Evolutionary conservation across 2,329 filamentous ascomycete genomes (phyloP).

Genomic region (Diatrype stigma): DNA sequence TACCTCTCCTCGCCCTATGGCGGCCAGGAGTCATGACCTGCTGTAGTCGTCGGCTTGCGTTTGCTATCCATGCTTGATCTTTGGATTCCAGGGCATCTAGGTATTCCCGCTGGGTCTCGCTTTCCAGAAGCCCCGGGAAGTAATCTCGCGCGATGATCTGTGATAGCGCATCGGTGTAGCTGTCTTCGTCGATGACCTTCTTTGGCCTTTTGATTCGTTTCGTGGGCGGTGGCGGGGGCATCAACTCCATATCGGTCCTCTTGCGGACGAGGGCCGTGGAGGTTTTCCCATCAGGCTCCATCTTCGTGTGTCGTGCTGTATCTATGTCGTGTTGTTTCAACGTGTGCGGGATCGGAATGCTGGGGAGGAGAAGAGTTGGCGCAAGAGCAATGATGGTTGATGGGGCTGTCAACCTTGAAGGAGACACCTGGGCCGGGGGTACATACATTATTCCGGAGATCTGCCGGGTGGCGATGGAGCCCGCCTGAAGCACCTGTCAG

Average conservation of each 20-base stretch:
- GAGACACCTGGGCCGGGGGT: no score
- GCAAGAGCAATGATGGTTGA: no score
- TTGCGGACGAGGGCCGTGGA: conserved; percentile 65
- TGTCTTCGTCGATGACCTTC: conserved; percentile 86
- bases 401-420: no score
- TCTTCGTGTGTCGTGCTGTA: conserved; percentile 18
- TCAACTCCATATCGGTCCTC: conserved; percentile 63
- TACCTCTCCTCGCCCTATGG: conserved; percentile 27
- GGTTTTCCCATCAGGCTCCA: conserved; percentile 31
- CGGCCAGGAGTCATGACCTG: conserved; percentile 80
- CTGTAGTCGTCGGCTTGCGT: conserved; percentile 66
- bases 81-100: conserved; percentile 85
- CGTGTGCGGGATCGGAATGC: no score
- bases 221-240: conserved; percentile 79
- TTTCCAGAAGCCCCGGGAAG: conserved; percentile 86
- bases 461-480: no score
- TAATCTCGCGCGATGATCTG: conserved; percentile 96
- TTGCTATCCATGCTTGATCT: conserved; percentile 80
- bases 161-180: conserved; percentile 84
- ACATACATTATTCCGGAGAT: no score
- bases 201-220: conserved; percentile 91
- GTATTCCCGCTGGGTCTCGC: conserved; percentile 85
- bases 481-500: no score
- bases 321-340: no score
- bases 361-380: no score